Percentiles rank a stretch among this genome's conserved stretches.
These are phyloP conservation scores for Teratosphaeria pseudoeucalypti DNA, from an alignment of 2,329 filamentous ascomycete species.

Conservation along the genomic window DNA sequence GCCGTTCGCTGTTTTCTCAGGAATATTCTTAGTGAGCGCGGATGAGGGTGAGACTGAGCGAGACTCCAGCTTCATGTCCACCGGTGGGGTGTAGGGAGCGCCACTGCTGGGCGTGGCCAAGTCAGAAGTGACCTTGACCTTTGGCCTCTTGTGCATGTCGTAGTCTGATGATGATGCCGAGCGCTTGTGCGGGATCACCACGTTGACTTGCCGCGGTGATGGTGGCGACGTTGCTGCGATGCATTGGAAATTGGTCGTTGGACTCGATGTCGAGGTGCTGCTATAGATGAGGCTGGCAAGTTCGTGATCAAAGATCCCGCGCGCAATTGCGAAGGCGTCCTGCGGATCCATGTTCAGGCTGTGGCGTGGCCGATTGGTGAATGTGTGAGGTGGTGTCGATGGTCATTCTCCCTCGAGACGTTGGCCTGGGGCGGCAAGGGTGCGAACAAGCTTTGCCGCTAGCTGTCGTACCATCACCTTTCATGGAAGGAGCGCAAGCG, in stretches of 20 bases:
- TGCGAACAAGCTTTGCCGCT: background rate
- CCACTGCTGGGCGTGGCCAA: background rate
- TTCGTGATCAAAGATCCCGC: slow-evolving; percentile 6
- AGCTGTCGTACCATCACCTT: background rate
- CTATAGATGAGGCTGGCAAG: slow-evolving; percentile 6
- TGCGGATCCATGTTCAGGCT: slow-evolving; percentile 5
- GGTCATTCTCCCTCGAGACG: background rate
- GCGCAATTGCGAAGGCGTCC: slow-evolving; percentile 4
- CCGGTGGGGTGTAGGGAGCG: background rate
- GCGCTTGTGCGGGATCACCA: background rate
- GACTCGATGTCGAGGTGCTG: slow-evolving; percentile 3
- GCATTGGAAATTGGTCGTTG: background rate
- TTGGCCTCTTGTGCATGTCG: background rate
- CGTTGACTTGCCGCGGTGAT: background rate
- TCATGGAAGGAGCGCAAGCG: background rate
- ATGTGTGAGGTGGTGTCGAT: background rate
- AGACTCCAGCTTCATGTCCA: background rate
- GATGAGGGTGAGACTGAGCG: background rate
- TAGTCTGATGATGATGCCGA: background rate
- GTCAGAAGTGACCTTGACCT: background rate
- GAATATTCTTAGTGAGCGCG: too few species aligned
- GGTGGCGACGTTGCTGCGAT: background rate
- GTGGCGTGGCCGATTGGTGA: background rate
- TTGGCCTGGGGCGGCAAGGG: background rate
- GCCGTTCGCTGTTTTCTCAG: background rate